Conservation (phyloP, 2,329 filamentous ascomycete species). For the Chaetothyriales sp. region DNA sequence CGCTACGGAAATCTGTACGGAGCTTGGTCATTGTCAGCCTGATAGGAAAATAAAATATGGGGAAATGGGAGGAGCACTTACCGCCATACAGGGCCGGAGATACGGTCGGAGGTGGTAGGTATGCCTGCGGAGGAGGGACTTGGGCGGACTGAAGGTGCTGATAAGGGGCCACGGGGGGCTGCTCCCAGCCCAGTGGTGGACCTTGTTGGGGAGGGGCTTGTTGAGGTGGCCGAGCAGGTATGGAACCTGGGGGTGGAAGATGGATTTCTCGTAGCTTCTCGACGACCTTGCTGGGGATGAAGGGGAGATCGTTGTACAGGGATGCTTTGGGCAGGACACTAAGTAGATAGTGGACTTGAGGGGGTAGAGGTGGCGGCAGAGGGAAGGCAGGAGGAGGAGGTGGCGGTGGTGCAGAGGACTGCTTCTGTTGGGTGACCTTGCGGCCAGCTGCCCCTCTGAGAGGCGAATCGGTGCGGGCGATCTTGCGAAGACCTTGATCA, state of each 20-base stretch:
- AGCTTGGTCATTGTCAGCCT: neutral
- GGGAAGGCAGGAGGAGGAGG: conserved; percentile 36
- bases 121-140: conserved; percentile 15
- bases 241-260: conserved; percentile 41
- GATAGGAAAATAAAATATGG: neutral
- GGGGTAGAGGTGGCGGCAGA: conserved; percentile 53
- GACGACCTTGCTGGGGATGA: conserved; percentile 59
- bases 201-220: conserved; percentile 7
- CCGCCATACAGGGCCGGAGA: conserved; percentile 15
- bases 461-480: conserved; percentile 79
- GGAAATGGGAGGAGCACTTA: conserved; percentile 6
- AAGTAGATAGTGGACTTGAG: conserved; percentile 49
- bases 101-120: conserved; percentile 7
- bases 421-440: conserved; percentile 58
- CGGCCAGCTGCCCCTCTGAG: conserved; percentile 82
- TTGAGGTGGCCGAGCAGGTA: conserved; percentile 14
- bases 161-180: conserved; percentile 24
- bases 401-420: conserved; percentile 27
- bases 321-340: conserved; percentile 62
- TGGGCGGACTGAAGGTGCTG: conserved; percentile 20
- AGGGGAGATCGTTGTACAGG: conserved; percentile 56
- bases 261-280: conserved; percentile 46
- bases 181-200: conserved; percentile 19
- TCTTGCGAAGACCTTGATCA: conserved; percentile 67
- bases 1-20: conserved; percentile 3